phyloP scores from a whole-genome alignment of 306 rosid species.

The Vicia sativa region DNA sequence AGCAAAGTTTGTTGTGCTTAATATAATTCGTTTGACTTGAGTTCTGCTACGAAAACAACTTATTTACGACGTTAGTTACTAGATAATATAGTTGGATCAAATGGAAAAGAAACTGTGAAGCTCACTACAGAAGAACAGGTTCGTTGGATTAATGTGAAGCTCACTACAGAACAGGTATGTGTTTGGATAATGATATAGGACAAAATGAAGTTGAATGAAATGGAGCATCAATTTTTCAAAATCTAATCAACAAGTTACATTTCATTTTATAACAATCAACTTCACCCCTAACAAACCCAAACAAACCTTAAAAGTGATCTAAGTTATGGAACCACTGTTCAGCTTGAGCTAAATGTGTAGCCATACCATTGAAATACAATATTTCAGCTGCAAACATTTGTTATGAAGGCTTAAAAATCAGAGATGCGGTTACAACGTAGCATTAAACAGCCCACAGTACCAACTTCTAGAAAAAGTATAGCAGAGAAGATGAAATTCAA shows the following conservation, averaged over 20 bases:
- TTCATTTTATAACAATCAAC: background rate
- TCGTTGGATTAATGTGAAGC: too few species aligned
- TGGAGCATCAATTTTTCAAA: background rate
- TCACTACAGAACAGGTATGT: background rate
- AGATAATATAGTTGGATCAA: too few species aligned
- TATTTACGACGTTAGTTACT: too few species aligned
- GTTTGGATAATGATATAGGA: background rate
- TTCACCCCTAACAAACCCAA: background rate
- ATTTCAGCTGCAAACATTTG: background rate
- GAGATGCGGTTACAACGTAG: background rate
- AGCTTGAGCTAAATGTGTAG: background rate
- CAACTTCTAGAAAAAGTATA: too few species aligned
- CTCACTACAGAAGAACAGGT: background rate
- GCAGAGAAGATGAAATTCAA: constrained; percentile 8
- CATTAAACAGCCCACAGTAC: too few species aligned
- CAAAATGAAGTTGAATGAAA: background rate
- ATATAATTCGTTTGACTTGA: too few species aligned
- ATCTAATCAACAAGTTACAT: background rate
- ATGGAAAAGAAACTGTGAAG: background rate
- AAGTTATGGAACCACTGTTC: background rate
- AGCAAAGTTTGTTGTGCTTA: too few species aligned
- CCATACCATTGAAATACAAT: background rate
- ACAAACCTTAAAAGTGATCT: background rate
- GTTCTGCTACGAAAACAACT: too few species aligned
- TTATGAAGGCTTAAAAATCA: background rate